Evolutionary conservation across 2,329 filamentous ascomycete genomes (phyloP), one percentile per base, ranked within the genome.

Genomic region (Arthroderma sp.): DNA sequence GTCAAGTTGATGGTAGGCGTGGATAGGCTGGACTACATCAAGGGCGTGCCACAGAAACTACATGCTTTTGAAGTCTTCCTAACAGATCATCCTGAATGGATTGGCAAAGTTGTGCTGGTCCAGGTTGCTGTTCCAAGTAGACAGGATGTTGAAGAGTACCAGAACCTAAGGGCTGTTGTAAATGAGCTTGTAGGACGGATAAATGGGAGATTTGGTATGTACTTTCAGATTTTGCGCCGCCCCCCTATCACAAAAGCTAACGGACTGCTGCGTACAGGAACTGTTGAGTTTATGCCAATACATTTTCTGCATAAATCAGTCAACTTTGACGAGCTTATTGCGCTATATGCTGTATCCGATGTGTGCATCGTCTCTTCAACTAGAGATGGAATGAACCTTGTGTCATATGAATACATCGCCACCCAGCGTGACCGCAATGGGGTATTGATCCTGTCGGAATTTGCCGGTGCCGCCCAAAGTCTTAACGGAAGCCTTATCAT

Each of bases 361-460:
- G 88, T 89, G 47, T 95, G 91, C 69, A 81, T 97, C 13, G 91
- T 95, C 38, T 94, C 87, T 7, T 96, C 88, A 2, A 97, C 88
- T n/a, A 86, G 93, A 54, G 93, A 98, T 69, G 93, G 93, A 67
- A 98, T 98, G 93, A 98, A 98, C 72, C 79, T 98, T 31, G 93
- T 97, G 33, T 94, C 90, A 0, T 97, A 96, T 74, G 91, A 98
- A 73, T 98, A 97, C 76, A 96, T 98, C 63, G 91, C 91, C 23
- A 89, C 88, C 2, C 91, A 98, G 69, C 82, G 88, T 65, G 84
- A 94, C 68, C 85, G 89, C 55, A 89, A 97, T 68, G 93, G 93
- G 59, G 86, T 89, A 61, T 86, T 98, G 82, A 91, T 98, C 57
- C 81, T 98, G 33, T 96, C 91, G 52, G 93, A 98, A 70, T 97